Conservation (phyloP, 768 basidiomycete species). For the Xerocomellus intermedius region DNA sequence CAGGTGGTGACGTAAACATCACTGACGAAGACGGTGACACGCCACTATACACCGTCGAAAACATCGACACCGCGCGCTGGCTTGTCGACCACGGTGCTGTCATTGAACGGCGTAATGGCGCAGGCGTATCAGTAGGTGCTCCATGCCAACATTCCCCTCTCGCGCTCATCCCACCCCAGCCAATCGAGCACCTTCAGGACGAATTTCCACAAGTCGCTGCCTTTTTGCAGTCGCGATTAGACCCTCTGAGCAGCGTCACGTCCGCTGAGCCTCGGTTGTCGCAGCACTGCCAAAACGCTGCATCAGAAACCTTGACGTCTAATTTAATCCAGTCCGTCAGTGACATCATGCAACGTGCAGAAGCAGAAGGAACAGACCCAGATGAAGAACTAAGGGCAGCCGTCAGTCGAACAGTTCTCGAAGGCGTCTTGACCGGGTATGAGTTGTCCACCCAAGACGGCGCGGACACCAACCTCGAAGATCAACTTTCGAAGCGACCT, state of each 20-base stretch:
- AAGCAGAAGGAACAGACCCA: constrained; percentile 58
- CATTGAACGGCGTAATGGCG: constrained; percentile 58
- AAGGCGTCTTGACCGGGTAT: constrained; percentile 63
- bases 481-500: constrained; percentile 23
- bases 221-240: constrained; percentile 48
- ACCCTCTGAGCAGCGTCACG: constrained; percentile 4
- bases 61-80: constrained; percentile 70
- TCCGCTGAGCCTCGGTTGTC: constrained; percentile 42
- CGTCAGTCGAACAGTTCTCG: constrained; percentile 62
- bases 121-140: constrained; percentile 70
- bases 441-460: constrained; percentile 38
- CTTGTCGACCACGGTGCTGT: constrained; percentile 78
- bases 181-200: constrained; percentile 64
- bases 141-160: constrained; percentile 8
- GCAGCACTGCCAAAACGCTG: constrained; percentile 64
- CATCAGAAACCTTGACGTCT: constrained; percentile 68
- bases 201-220: constrained; percentile 69
- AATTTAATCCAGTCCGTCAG: constrained; percentile 63
- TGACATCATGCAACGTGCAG: constrained; percentile 62
- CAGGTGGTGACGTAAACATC: constrained; percentile 86
- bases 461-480: constrained; percentile 7
- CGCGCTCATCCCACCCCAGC: constrained; percentile 33
- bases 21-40: constrained; percentile 88
- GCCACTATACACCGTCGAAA: constrained; percentile 87
- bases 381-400: constrained; percentile 62